These are phyloP conservation scores for Gossypium australe DNA, from an alignment of 345 rosid genomes.

Conservation along the genomic window DNA sequence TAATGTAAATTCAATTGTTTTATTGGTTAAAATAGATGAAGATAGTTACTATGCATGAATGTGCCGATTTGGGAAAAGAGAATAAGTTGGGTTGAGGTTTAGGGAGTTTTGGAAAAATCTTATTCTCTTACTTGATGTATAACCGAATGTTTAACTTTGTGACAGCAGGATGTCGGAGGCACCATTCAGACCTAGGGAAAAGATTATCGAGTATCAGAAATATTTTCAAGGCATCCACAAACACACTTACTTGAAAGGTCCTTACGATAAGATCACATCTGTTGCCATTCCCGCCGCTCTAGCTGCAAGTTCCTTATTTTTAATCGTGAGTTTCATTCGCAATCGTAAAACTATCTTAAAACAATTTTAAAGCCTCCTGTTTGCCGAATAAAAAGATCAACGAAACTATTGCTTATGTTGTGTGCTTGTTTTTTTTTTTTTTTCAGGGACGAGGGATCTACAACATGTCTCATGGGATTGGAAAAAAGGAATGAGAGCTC, in stretches of 20 bases:
- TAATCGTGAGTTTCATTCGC: conserved; percentile 54
- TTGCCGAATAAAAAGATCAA: background rate
- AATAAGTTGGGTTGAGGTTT: background rate
- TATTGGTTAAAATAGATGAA: background rate
- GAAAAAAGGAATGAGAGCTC: conserved; percentile 64
- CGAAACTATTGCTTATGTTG: background rate
- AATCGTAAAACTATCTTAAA: background rate
- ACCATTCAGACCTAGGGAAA: conserved; percentile 87
- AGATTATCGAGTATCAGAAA: conserved; percentile 76
- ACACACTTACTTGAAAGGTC: conserved; percentile 83
- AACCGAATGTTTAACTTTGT: conserved; percentile 1
- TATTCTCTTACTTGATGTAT: background rate
- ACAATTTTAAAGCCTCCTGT: background rate
- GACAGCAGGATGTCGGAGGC: conserved; percentile 50
- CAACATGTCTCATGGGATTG: conserved; percentile 79
- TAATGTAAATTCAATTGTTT: background rate
- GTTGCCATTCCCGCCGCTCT: conserved; percentile 86
- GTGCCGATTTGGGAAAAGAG: background rate
- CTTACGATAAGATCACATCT: conserved; percentile 71
- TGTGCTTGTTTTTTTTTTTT: background rate
- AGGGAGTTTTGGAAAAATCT: background rate
- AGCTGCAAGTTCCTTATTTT: conserved; percentile 48
- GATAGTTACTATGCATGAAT: background rate
- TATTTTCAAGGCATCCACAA: conserved; percentile 66
- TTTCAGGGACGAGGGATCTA: conserved; percentile 82